Conservation (phyloP, 2,329 filamentous ascomycete species). For the Penicillium sp. region DNA sequence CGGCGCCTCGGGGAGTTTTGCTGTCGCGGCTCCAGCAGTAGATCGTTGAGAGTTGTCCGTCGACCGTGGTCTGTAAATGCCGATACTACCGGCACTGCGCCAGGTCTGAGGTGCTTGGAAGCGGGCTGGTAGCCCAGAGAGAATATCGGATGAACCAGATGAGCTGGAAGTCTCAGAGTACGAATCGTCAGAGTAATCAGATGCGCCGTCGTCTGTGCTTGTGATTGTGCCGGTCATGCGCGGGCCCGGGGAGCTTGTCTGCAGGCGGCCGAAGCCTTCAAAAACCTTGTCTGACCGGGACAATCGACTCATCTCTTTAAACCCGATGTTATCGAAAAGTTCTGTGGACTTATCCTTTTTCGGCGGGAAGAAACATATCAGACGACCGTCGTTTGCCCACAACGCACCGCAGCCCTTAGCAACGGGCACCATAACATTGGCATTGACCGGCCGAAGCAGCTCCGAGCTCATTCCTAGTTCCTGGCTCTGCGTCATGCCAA, state of each 20-base stretch:
- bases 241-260: conserved; percentile 57
- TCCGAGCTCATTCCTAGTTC: conserved; percentile 58
- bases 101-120: conserved; percentile 59
- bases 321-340: conserved; percentile 55
- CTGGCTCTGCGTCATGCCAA: conserved; percentile 51
- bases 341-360: conserved; percentile 58
- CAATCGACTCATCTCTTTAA: conserved; percentile 56
- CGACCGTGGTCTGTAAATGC: conserved; percentile 62
- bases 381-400: conserved; percentile 63
- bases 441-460: conserved; percentile 59
- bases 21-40: conserved; percentile 64
- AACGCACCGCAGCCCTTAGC: conserved; percentile 64
- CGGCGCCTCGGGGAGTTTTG: conserved; percentile 50
- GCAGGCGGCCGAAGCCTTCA: conserved; percentile 67
- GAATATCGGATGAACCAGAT: conserved; percentile 52
- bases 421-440: conserved; percentile 69
- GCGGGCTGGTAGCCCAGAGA: conserved; percentile 54
- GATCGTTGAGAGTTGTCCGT: conserved; percentile 57
- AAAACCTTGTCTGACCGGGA: conserved; percentile 61
- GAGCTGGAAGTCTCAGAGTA: conserved; percentile 68
- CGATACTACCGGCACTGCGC: conserved; percentile 55
- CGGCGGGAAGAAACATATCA: conserved; percentile 64
- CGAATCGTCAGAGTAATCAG: conserved; percentile 55
- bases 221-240: conserved; percentile 50
- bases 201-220: conserved; percentile 51